These are phyloP conservation scores for Cladophialophora psammophila DNA, from an alignment of 2,329 filamentous ascomycete genomes.

Conservation along the genomic window DNA sequence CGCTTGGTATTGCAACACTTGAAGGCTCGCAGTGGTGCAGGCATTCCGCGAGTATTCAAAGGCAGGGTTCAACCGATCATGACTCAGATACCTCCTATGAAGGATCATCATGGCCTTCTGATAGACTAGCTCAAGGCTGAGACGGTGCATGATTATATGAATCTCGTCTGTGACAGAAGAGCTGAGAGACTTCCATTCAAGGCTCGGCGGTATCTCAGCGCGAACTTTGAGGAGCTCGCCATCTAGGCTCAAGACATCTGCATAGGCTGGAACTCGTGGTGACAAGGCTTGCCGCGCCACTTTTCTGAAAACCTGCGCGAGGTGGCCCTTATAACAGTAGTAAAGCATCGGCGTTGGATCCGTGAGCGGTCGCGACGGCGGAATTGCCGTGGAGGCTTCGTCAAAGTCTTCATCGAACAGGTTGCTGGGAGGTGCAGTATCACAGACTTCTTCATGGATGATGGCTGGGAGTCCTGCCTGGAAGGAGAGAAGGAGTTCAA, in stretches of 20 bases:
- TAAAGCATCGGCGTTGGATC: conserved; percentile 22
- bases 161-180: conserved; percentile 57
- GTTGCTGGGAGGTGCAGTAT: conserved; percentile 65
- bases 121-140: conserved; percentile 61
- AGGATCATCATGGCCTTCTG: conserved; percentile 60
- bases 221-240: conserved; percentile 34
- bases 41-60: conserved; percentile 54
- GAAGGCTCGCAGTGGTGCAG: conserved; percentile 57
- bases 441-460: conserved; percentile 65
- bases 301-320: conserved; percentile 8
- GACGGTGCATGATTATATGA: conserved; percentile 58
- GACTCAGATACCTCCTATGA: conserved; percentile 59
- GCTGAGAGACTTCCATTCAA: conserved; percentile 14
- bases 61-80: conserved; percentile 45
- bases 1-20: conserved; percentile 58
- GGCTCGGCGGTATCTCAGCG: conserved; percentile 30
- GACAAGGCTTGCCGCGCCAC: conserved; percentile 38
- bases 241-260: conserved; percentile 34
- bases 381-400: conserved; percentile 42
- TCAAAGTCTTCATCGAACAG: conserved; percentile 68
- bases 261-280: conserved; percentile 37
- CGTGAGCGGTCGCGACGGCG: conserved; percentile 18
- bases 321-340: conserved; percentile 13
- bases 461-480: conserved; percentile 65
- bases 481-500: conserved; percentile 50